phyloP scores from a whole-genome alignment of 177 flowering plant species.

The Vitis hybrid region DNA sequence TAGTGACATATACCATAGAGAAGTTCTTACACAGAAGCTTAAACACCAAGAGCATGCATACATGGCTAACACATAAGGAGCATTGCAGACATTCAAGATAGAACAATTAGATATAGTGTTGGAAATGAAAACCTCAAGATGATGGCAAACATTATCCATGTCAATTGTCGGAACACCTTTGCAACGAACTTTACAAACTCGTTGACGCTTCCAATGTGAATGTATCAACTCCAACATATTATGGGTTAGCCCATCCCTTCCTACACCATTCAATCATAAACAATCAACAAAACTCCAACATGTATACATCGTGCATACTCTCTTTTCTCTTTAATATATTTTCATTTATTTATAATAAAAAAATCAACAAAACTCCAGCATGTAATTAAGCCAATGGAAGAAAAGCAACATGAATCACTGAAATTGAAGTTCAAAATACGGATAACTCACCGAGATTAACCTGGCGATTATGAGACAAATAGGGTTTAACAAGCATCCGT shows the following conservation, averaged over 20 bases:
- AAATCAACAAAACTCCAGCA: not conserved
- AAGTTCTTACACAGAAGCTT: too few relatives aligned
- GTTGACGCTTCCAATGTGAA: conserved; percentile 77
- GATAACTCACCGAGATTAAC: conserved; percentile 84
- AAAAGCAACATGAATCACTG: not conserved
- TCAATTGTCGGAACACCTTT: conserved; percentile 95
- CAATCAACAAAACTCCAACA: not conserved
- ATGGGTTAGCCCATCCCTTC: conserved; percentile 96
- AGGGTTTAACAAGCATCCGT: conserved; percentile 56
- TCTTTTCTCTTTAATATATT: not conserved
- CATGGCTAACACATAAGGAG: too few relatives aligned
- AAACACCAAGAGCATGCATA: too few relatives aligned
- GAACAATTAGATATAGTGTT: not conserved
- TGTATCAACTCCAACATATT: conserved; percentile 96
- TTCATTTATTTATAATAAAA: not conserved
- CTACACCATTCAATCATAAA: conserved; percentile 30
- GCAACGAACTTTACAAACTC: conserved; percentile 85
- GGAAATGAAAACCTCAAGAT: conserved; percentile 66
- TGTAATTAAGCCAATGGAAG: not conserved
- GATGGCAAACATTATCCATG: conserved; percentile 85
- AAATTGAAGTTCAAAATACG: not conserved
- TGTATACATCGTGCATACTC: not conserved
- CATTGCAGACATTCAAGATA: too few relatives aligned
- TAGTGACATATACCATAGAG: too few relatives aligned
- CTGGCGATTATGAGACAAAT: conserved; percentile 63